Conservation (phyloP, 257 asterid genomes). For the Plantago ovata region DNA sequence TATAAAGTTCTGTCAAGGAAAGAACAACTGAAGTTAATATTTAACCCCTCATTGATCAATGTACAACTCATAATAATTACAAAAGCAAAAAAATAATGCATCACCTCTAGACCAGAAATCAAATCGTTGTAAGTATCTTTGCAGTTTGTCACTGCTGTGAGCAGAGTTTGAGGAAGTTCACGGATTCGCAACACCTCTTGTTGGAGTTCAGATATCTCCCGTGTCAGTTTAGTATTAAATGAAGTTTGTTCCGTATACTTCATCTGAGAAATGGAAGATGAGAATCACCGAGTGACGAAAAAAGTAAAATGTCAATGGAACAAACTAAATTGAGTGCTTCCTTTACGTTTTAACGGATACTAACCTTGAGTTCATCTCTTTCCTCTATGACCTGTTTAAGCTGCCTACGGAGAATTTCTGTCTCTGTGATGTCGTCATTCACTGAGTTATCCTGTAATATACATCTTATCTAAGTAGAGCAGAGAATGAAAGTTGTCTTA, state of each 20-base stretch:
- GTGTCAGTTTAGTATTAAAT: conserved; percentile 44
- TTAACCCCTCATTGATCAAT: not conserved
- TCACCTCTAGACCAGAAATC: conserved; percentile 61
- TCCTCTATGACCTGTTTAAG: conserved; percentile 57
- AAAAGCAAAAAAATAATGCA: conserved; percentile 27
- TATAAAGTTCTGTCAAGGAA: conserved; percentile 44
- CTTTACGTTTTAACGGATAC: conserved; percentile 12
- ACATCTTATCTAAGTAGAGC: no score
- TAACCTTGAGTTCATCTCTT: conserved; percentile 79
- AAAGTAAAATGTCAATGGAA: not conserved
- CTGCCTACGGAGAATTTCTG: conserved; percentile 57
- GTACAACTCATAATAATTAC: conserved; percentile 13
- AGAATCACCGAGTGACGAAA: no score
- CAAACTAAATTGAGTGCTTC: not conserved
- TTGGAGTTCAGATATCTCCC: conserved; percentile 55
- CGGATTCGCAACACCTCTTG: conserved; percentile 45
- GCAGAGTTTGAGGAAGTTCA: conserved; percentile 53
- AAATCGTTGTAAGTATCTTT: conserved; percentile 56
- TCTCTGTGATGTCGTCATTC: conserved; percentile 58
- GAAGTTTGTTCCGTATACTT: conserved; percentile 46
- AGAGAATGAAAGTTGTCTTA: no score
- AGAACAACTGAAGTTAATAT: conserved; percentile 8
- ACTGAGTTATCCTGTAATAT: conserved; percentile 44
- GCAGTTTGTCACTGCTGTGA: conserved; percentile 51
- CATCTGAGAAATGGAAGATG: conserved; percentile 59